Conservation (phyloP, 805 yeast species). For the Kuraishia cidri region DNA sequence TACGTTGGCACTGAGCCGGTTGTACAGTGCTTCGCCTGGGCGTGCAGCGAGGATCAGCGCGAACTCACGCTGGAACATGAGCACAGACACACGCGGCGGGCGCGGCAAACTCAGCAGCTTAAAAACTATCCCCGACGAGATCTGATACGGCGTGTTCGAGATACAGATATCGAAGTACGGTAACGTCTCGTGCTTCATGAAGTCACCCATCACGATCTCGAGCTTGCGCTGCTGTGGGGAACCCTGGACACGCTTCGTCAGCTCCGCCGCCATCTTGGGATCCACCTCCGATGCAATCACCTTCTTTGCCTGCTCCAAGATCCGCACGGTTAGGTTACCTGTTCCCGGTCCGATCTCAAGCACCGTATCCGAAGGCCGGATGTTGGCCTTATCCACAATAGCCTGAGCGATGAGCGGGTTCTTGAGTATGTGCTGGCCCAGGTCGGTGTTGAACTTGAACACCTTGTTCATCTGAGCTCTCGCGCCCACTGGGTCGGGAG, state of each 20-base stretch:
- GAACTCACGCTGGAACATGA: slow-evolving; percentile 97
- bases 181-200: slow-evolving; percentile 80
- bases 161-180: slow-evolving; percentile 96
- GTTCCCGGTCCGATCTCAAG: slow-evolving; percentile 99
- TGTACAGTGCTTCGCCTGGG: slow-evolving; percentile 93
- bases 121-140: slow-evolving; percentile 93
- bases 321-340: slow-evolving; percentile 91
- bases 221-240: slow-evolving; percentile 89
- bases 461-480: slow-evolving; percentile 72
- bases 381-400: slow-evolving; percentile 91
- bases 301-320: slow-evolving; percentile 83
- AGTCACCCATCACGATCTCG: slow-evolving; percentile 90
- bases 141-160: slow-evolving; percentile 96
- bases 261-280: slow-evolving; percentile 99
- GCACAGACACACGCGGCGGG: slow-evolving; percentile 91
- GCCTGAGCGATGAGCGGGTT: slow-evolving; percentile 97
- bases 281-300: slow-evolving; percentile 98
- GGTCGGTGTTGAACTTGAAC: slow-evolving; percentile 92
- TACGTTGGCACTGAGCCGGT: slow-evolving; percentile 91
- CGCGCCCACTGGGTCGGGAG: slow-evolving; percentile 49
- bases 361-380: slow-evolving; percentile 87
- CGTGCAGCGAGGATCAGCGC: slow-evolving; percentile 89
- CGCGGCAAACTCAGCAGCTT: slow-evolving; percentile 82
- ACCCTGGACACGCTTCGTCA: slow-evolving; percentile 95
- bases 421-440: slow-evolving; percentile 95